Evolutionary conservation across 495 filamentous ascomycete species (phyloP).

Genomic region (Xylaria nigripes): DNA sequence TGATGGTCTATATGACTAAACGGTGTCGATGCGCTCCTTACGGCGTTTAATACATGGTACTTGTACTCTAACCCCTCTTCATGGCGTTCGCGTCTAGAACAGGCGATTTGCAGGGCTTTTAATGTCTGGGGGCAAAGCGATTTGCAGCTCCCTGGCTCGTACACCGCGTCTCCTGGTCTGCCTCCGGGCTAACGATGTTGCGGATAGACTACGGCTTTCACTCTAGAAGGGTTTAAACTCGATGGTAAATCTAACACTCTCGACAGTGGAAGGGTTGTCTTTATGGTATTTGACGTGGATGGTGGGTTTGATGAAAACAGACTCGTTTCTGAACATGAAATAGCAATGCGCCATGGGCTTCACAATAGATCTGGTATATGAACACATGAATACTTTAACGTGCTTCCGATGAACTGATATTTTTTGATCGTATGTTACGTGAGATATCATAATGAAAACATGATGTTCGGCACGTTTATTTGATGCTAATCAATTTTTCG

Average conservation of each 20-base stretch:
- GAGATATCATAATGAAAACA: not conserved
- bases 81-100: slow-evolving; percentile 12
- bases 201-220: slow-evolving; percentile 7
- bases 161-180: not conserved
- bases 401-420: not conserved
- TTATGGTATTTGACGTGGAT: not conserved
- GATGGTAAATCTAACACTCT: not conserved
- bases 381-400: slow-evolving; percentile 1
- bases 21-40: not conserved
- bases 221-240: slow-evolving; percentile 5
- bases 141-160: not conserved
- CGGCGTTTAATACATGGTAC: slow-evolving; percentile 1
- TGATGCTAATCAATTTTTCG: no score
- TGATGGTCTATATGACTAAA: slow-evolving; percentile 70
- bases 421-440: not conserved
- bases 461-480: no score
- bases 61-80: slow-evolving; percentile 20
- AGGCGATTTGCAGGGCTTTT: slow-evolving; percentile 2
- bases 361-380: slow-evolving; percentile 13
- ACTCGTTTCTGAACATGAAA: not conserved
- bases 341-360: not conserved
- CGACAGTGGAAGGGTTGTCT: not conserved
- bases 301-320: not conserved
- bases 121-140: not conserved
- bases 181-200: not conserved